These are phyloP conservation scores for Saccharum hybrid DNA, from an alignment of 202 grass and related monocot genomes.

Conservation along the genomic window DNA sequence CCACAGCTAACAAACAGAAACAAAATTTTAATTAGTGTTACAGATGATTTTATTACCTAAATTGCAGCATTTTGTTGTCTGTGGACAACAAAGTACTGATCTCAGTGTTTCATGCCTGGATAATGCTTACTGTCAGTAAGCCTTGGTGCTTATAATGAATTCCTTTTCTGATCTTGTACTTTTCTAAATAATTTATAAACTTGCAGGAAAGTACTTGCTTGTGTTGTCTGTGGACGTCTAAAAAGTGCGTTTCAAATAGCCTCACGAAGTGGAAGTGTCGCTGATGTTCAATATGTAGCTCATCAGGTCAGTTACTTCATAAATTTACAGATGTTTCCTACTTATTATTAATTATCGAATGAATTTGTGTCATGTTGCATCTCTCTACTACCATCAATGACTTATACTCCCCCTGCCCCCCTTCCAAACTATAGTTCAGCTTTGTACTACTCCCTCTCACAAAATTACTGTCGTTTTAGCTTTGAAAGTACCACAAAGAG, in stretches of 20 bases:
- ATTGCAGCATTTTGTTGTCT: neutral
- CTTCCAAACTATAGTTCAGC: neutral
- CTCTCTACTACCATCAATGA: constrained; percentile 20
- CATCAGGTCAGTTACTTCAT: constrained; percentile 78
- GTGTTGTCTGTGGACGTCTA: constrained; percentile 80
- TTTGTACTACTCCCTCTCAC: neutral
- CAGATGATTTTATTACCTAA: neutral
- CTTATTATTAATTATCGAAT: constrained; percentile 20
- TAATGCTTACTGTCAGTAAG: neutral
- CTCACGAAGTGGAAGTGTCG: constrained; percentile 91
- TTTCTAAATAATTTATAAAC: constrained; percentile 36
- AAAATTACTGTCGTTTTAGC: too few relatives aligned
- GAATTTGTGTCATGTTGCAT: constrained; percentile 25
- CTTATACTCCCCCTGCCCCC: neutral
- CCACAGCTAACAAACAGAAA: neutral
- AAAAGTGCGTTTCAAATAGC: constrained; percentile 98
- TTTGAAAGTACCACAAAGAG: neutral
- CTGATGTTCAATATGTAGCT: constrained; percentile 97
- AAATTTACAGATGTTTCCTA: constrained; percentile 32
- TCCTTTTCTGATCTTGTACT: neutral
- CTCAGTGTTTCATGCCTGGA: neutral
- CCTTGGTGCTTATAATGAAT: neutral
- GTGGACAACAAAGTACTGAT: neutral
- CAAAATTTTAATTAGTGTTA: constrained; percentile 3
- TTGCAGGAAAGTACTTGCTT: constrained; percentile 95